A percentile compares a stretch with the other conserved stretches of the same genome.
These are phyloP conservation scores for Plasmodium malariae DNA, from an alignment of 169 alveolate species.

Conservation along the genomic window DNA sequence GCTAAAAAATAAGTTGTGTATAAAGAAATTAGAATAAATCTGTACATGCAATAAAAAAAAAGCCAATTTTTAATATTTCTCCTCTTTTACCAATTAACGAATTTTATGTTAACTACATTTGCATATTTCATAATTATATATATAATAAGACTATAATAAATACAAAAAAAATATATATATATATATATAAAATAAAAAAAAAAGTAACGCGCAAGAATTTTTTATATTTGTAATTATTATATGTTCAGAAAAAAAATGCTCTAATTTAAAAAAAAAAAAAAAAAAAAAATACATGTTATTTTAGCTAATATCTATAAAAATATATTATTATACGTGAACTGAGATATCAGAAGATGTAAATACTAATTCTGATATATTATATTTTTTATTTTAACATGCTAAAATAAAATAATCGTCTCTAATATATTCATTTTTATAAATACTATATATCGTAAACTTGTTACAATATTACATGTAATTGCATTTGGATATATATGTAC, in stretches of 20 bases:
- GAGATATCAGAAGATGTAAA: too few relatives aligned
- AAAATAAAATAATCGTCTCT: constrained; percentile 7
- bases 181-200: too few relatives aligned
- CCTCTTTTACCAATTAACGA: not conserved
- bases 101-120: constrained; percentile 3
- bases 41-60: constrained; percentile 49
- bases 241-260: constrained; percentile 2
- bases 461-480: constrained; percentile 7
- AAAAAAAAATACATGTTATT: constrained; percentile 22
- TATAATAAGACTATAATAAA: constrained; percentile 12
- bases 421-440: not conserved
- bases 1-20: constrained; percentile 36
- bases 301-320: constrained; percentile 17
- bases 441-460: not conserved
- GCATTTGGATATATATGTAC: constrained; percentile 2
- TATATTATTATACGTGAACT: constrained; percentile 11
- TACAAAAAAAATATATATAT: constrained; percentile 8
- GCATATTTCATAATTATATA: constrained; percentile 10
- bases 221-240: not conserved
- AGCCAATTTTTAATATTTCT: constrained; percentile 34
- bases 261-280: too few relatives aligned
- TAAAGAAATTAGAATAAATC: constrained; percentile 23
- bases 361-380: constrained; percentile 13
- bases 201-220: not conserved
- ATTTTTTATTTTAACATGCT: constrained; percentile 26